Evolutionary conservation across 2,329 filamentous ascomycete genomes (phyloP).

Genomic region (Xylaria sp.): DNA sequence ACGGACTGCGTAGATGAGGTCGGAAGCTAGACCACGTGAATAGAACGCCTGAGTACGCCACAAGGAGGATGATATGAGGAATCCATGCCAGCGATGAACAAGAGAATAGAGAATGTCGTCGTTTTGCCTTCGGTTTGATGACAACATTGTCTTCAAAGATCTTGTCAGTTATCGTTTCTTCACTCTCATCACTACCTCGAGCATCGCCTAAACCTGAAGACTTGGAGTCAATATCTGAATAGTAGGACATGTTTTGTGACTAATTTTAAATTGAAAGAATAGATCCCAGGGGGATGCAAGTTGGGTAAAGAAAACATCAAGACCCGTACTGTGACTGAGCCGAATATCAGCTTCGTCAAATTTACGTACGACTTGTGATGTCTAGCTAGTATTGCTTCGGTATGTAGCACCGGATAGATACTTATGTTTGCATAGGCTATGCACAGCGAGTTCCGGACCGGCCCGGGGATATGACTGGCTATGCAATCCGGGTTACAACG

Average conservation of each 20-base stretch:
- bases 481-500: background rate
- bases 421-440: constrained; percentile 9
- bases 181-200: background rate
- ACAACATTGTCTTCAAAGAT: background rate
- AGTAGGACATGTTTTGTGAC: background rate
- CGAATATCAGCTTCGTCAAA: background rate
- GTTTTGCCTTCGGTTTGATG: background rate
- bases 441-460: background rate
- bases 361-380: background rate
- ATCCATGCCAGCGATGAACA: background rate
- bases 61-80: constrained; percentile 7
- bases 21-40: background rate
- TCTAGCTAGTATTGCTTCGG: background rate
- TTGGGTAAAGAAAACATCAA: background rate
- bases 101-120: background rate
- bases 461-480: background rate
- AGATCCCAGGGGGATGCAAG: background rate
- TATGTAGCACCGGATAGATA: background rate
- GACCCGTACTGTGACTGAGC: background rate
- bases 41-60: background rate
- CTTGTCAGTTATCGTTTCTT: constrained; percentile 3
- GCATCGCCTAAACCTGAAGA: background rate
- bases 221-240: background rate
- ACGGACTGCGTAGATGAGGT: constrained; percentile 5
- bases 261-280: background rate